Percentiles rank a stretch among this genome's conserved stretches.
Conservation (phyloP, 176 grass and related monocot genomes). For the Thinopyrum elongatum region DNA sequence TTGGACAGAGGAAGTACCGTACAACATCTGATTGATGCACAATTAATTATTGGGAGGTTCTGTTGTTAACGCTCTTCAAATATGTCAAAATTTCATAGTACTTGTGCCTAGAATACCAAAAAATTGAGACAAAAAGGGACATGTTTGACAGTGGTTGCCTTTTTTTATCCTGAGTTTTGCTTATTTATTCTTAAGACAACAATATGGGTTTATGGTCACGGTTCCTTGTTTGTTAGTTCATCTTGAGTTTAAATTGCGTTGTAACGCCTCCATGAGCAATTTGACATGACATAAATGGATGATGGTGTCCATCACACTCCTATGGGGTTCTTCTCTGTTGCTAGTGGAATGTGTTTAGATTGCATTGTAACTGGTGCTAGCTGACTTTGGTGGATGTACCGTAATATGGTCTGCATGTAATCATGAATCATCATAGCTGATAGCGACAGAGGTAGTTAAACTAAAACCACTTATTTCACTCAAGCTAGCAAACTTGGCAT, state of each 20-base stretch:
- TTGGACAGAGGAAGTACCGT: neutral
- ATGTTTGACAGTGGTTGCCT: neutral
- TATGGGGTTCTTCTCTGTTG: neutral
- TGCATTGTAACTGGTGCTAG: neutral
- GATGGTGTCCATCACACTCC: neutral
- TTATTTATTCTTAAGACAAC: neutral
- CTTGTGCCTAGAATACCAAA: neutral
- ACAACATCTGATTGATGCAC: too few relatives aligned
- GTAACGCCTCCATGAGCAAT: neutral
- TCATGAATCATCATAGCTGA: neutral
- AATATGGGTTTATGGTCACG: neutral
- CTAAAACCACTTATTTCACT: conserved; percentile 2
- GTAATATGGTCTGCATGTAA: neutral
- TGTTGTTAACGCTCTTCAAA: neutral
- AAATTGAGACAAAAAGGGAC: neutral
- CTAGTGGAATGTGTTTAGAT: neutral
- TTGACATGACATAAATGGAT: neutral
- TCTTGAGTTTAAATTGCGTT: neutral
- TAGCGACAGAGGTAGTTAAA: neutral
- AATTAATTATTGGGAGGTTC: neutral
- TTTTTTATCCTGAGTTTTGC: neutral
- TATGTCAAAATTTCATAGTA: neutral
- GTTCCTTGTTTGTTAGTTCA: neutral
- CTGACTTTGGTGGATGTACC: neutral
- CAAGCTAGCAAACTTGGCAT: neutral